These are phyloP conservation scores for Vitis hybrid DNA, from an alignment of 177 flowering plant species.

Conservation along the genomic window DNA sequence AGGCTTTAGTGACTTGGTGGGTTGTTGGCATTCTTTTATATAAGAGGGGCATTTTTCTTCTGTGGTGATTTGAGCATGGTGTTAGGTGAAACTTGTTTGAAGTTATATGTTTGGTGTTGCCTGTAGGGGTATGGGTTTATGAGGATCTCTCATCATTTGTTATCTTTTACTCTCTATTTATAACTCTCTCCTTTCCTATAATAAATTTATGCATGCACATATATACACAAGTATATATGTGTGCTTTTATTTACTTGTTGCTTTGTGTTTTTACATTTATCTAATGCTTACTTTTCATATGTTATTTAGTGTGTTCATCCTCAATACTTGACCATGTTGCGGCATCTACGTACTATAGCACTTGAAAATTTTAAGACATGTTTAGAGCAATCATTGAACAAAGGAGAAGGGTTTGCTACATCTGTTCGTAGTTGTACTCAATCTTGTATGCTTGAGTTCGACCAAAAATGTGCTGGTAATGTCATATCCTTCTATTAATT, in stretches of 20 bases:
- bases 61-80: too few species aligned
- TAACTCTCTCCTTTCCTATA: background rate
- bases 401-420: slow-evolving; percentile 48
- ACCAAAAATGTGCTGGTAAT: slow-evolving; percentile 40
- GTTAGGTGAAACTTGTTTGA: too few species aligned
- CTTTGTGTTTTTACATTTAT: background rate
- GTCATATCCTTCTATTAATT: background rate
- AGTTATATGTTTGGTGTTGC: too few species aligned
- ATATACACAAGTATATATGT: too few species aligned
- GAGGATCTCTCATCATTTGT: too few species aligned
- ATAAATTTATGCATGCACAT: too few species aligned
- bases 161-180: too few species aligned
- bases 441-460: slow-evolving; percentile 39
- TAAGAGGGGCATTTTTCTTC: too few species aligned
- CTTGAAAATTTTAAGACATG: slow-evolving; percentile 30
- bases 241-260: background rate
- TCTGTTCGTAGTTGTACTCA: slow-evolving; percentile 28
- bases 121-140: too few species aligned
- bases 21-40: too few species aligned
- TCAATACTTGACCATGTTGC: slow-evolving; percentile 35
- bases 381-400: slow-evolving; percentile 26
- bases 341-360: slow-evolving; percentile 33
- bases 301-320: slow-evolving; percentile 38
- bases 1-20: too few species aligned
- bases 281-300: background rate